A percentile compares a stretch with the other conserved stretches of the same genome.
Evolutionary conservation across 495 filamentous ascomycete genomes (phyloP).

Genomic region (Astrocystis sublimbata): DNA sequence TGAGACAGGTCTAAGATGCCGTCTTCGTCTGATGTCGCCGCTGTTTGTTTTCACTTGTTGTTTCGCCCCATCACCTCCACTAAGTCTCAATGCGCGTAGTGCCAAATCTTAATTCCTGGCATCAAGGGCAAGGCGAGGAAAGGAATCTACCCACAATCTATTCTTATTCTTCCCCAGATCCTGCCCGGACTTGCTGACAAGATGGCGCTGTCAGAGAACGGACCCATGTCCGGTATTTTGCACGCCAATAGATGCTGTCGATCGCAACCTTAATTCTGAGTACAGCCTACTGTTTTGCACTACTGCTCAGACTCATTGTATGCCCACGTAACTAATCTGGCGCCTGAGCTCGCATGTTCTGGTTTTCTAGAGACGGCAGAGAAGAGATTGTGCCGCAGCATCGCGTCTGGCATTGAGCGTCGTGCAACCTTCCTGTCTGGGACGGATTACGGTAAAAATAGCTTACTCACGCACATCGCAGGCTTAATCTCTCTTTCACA

Average conservation of each 20-base stretch:
- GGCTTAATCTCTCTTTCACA: background rate
- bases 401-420: background rate
- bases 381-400: background rate
- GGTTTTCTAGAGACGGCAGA: constrained; percentile 14
- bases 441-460: constrained; percentile 9
- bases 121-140: too few species aligned
- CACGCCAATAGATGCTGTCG: constrained; percentile 1
- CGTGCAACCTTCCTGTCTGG: constrained; percentile 15
- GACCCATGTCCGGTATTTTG: constrained; percentile 11
- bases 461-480: constrained; percentile 12
- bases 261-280: constrained; percentile 14
- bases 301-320: too few species aligned
- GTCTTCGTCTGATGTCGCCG: background rate
- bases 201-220: background rate
- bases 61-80: background rate
- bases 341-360: too few species aligned
- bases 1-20: background rate
- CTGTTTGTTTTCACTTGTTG: background rate
- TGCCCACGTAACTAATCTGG: too few species aligned
- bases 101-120: too few species aligned
- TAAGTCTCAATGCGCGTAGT: background rate
- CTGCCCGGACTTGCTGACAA: constrained; percentile 4
- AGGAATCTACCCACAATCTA: too few species aligned
- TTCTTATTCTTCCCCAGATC: background rate
- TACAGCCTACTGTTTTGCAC: too few species aligned